Base-by-base conservation (phyloP, 106 monocot species). In the Narthecium ossifragum region DNA sequence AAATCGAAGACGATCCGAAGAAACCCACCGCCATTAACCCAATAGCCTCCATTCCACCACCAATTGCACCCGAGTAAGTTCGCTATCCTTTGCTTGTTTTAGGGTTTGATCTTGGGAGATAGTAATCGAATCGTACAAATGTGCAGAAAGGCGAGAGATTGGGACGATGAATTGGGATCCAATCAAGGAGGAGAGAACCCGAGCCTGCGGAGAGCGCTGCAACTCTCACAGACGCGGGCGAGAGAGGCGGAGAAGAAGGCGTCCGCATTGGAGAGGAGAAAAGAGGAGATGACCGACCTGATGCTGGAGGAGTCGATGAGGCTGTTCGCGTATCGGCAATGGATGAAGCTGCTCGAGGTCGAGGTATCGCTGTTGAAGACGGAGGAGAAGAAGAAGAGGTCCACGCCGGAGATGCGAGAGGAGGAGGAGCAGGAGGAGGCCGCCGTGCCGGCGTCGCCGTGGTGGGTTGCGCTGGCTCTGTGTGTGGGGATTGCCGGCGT, bases 201-300 rank as follows among this genome's bases (percentile, higher is more conserved):
- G 5, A 24, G 57, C 41, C 67, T 96, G 12, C 32, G 82, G 31
- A 52, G 70, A 61, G 70, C 80, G 5, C 55, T 80, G 51, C 52
- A 60, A 55, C 55, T 64, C 4, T 80, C 80, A 28, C 69, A 74
- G 38, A 74, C 53, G 41, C 63, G 74, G 45, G 80, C 80, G 43
- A 61, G 70, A 54, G 80, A 80, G 53, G 80, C 80, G 8, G 80
- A 74, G 70, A 63, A 48, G 60, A 70, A 69, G 34, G 40, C 60
- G 0, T 2, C 23, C 2, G 12, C 41, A 24, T 63, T 37, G n/a
- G 56, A 8, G 20, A 20, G 27, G 26, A 33, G 52, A 12, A 47
- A 36, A 25, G 31, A 64, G 43, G 17, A 65, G 50, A 23, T 66
- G 39, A 18, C 48, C 6, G 39, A 30, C 12, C 9, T 74, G 53